A percentile compares a stretch with the other conserved stretches of the same genome.
Evolutionary conservation across 805 yeast genomes (phyloP).

Genomic region (Ogataea dorogensis): DNA sequence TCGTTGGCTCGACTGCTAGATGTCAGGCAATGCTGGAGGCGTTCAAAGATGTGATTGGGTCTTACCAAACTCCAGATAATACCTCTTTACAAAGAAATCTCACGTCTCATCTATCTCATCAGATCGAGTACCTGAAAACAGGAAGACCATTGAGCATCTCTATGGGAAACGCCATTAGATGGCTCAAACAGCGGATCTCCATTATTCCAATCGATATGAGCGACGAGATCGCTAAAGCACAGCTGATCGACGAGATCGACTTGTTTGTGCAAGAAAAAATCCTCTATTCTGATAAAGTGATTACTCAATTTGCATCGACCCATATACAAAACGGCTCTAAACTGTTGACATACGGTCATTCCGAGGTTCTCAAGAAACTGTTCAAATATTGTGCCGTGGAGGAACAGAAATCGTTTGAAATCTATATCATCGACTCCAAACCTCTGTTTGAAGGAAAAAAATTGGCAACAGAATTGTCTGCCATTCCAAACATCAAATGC

Average conservation of each 20-base stretch:
- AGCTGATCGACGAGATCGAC: constrained; percentile 67
- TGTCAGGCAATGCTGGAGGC: constrained; percentile 82
- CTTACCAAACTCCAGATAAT: constrained; percentile 81
- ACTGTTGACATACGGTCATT: constrained; percentile 83
- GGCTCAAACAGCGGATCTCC: constrained; percentile 94
- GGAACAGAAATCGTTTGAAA: constrained; percentile 65
- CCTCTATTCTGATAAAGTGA: constrained; percentile 77
- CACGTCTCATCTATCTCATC: constrained; percentile 84
- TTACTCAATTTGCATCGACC: constrained; percentile 72
- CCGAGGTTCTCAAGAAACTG: constrained; percentile 75
- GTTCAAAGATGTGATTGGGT: constrained; percentile 74
- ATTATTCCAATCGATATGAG: constrained; percentile 69
- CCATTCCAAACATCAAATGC: constrained; percentile 58
- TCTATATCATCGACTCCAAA: constrained; percentile 87
- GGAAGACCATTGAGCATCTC: constrained; percentile 90
- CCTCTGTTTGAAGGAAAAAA: constrained; percentile 92
- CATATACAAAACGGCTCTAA: constrained; percentile 78
- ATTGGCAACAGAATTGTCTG: constrained; percentile 62
- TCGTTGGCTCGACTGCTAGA: constrained; percentile 88
- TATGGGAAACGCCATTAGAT: constrained; percentile 97
- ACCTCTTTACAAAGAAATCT: constrained; percentile 85
- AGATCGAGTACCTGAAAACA: constrained; percentile 86
- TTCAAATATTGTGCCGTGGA: constrained; percentile 65
- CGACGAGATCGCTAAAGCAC: constrained; percentile 65
- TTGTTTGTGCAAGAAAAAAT: constrained; percentile 82